Percentiles rank a stretch among this genome's conserved stretches.
Evolutionary conservation across 2,329 filamentous ascomycete species (phyloP).

Genomic region (Cryphonectria radicalis): DNA sequence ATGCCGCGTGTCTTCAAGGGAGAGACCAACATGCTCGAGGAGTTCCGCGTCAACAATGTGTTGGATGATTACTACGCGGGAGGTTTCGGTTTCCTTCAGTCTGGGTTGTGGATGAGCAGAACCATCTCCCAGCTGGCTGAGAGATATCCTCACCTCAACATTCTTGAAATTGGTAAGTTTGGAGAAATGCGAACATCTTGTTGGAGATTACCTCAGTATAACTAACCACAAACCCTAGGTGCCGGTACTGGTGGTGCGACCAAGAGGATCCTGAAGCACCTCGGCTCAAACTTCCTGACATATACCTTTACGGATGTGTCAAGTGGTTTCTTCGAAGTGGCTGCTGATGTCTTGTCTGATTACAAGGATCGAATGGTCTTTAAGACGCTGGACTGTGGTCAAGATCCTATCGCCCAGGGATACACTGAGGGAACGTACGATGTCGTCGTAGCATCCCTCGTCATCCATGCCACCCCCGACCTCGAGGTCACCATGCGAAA

Average conservation of each 20-base stretch:
- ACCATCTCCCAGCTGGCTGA: conserved; percentile 37
- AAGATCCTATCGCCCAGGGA: conserved; percentile 37
- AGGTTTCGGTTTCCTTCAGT: conserved; percentile 7
- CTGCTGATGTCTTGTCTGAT: neutral
- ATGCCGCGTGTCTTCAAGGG: conserved; percentile 39
- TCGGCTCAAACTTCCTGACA: conserved; percentile 39
- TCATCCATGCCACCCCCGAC: conserved; percentile 36
- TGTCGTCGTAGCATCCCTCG: conserved; percentile 39
- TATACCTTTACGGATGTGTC: conserved; percentile 52
- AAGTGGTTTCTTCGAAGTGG: conserved; percentile 29
- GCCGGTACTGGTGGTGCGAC: conserved; percentile 42
- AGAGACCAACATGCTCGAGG: conserved; percentile 39
- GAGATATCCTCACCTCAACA: conserved; percentile 36
- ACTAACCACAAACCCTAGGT: neutral
- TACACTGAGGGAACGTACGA: conserved; percentile 38
- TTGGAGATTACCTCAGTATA: neutral
- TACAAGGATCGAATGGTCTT: conserved; percentile 6
- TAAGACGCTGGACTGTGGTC: conserved; percentile 36
- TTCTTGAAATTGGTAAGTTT: conserved; percentile 41
- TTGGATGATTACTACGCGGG: conserved; percentile 14
- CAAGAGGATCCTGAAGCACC: conserved; percentile 37
- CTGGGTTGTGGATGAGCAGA: neutral
- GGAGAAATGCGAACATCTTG: neutral
- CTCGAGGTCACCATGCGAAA: conserved; percentile 35
- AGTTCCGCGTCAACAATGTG: conserved; percentile 11